Evolutionary conservation across 768 basidiomycete genomes (phyloP), one percentile per base, ranked within the genome.

Genomic region (Russula foetens): DNA sequence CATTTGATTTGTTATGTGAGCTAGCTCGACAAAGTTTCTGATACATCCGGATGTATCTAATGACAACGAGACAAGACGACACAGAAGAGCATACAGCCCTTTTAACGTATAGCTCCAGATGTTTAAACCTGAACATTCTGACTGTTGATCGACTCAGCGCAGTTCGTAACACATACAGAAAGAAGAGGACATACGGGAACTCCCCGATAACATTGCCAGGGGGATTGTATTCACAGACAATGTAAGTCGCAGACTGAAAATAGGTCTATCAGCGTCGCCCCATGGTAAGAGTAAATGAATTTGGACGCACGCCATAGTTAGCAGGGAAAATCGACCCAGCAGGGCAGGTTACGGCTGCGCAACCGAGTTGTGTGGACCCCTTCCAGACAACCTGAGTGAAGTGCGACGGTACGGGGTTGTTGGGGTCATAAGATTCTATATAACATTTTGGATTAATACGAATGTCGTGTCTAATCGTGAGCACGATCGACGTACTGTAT

Each of bases 321-420:
- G 81, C 63, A 64, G 67, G 73, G 68, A 89, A 85, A 59, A 87
- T 84, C 2, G 39, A 3, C 19, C 58, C 58, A 46, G 2, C 21
- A 19, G 15, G 14, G 70, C 86, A 88, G 9, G 70, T 68, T 59
- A 78, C 72, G 29, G 80, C 73, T 43, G 84, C 86, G 66, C 85
- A 89, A 24, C 85, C 86, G 23, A 88, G 75, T 61, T 86, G 73
- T 1, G 77, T 81, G 24, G 82, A 79, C 7, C 70, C 75, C 71
- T 89, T 88, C 87, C 88, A 90, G 8, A 90, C 86, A 6, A 87
- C 79, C 69, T 88, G 86, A 9, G 88, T 89, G 67, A 84, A 90
- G 69, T 90, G 88, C 50, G 84, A 86, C 19, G 79, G 66, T 43
- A 71, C 63, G 2, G 87, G 86, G 70, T 81, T 81, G 66, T 67